These are phyloP conservation scores for Triticum dicoccoides DNA, from an alignment of 176 grass and related monocot species.

Conservation along the genomic window DNA sequence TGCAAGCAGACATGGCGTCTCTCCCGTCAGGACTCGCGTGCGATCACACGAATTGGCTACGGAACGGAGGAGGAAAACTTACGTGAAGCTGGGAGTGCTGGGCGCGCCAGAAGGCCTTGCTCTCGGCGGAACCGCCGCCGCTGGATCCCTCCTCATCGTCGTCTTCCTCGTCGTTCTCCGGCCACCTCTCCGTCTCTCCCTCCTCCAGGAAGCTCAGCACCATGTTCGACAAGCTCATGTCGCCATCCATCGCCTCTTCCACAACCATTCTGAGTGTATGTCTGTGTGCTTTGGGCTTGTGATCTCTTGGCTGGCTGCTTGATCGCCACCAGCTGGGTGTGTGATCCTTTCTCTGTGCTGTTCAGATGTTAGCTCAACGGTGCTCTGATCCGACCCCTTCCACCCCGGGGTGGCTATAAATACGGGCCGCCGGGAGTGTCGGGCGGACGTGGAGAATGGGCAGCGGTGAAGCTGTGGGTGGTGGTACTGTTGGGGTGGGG, in stretches of 20 bases:
- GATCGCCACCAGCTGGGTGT: background rate
- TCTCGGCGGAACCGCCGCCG: constrained; percentile 29
- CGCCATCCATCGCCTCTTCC: constrained; percentile 31
- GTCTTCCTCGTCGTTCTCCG: constrained; percentile 11
- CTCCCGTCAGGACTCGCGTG: background rate
- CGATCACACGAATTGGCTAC: background rate
- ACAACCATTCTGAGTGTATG: constrained; percentile 14
- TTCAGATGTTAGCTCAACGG: background rate
- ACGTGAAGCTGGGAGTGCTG: constrained; percentile 67
- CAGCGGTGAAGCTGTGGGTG: constrained; percentile 19
- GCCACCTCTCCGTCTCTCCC: constrained; percentile 37
- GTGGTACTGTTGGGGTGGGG: background rate
- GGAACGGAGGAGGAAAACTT: background rate
- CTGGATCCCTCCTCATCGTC: constrained; percentile 23
- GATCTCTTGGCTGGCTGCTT: background rate
- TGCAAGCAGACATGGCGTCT: constrained; percentile 28
- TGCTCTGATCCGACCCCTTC: constrained; percentile 11
- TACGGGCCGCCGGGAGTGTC: constrained; percentile 11
- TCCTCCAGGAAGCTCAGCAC: constrained; percentile 74
- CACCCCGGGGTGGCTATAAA: background rate
- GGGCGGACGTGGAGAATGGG: constrained; percentile 38
- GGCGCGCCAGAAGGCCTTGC: constrained; percentile 64
- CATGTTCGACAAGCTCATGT: constrained; percentile 69
- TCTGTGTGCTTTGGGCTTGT: background rate
- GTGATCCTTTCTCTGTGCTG: background rate